phyloP scores from a whole-genome alignment of 2,329 filamentous ascomycete species.

The Phyllosticta citriasiana region DNA sequence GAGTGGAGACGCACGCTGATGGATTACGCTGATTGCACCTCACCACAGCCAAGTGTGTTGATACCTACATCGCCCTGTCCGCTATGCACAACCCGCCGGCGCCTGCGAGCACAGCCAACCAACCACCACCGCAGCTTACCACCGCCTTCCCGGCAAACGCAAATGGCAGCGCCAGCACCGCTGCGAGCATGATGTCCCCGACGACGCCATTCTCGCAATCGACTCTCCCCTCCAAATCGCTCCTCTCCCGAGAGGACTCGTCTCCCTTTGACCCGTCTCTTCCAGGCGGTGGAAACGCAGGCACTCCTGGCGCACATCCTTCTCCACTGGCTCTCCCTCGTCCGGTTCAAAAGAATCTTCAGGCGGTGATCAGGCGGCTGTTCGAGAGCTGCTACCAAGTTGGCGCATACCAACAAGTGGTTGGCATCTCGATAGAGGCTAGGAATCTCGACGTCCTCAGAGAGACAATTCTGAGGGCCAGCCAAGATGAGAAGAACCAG shows the following conservation, averaged over 20 bases:
- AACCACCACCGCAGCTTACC: constrained; percentile 57
- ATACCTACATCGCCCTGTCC: constrained; percentile 86
- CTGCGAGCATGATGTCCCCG: constrained; percentile 65
- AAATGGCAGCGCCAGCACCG: constrained; percentile 55
- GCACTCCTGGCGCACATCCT: constrained; percentile 44
- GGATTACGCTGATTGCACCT: not conserved
- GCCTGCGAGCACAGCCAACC: constrained; percentile 37
- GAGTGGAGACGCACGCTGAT: not conserved
- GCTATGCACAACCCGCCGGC: constrained; percentile 48
- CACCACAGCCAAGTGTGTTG: constrained; percentile 71
- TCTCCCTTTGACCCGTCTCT: constrained; percentile 49
- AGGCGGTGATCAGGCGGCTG: constrained; percentile 74
- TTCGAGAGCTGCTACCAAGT: constrained; percentile 83
- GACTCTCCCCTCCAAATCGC: constrained; percentile 82
- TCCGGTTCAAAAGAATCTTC: constrained; percentile 68
- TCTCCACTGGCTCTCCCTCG: constrained; percentile 58
- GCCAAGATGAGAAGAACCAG: constrained; percentile 65
- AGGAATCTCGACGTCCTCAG: constrained; percentile 82
- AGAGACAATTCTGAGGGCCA: constrained; percentile 79
- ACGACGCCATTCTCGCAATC: constrained; percentile 95
- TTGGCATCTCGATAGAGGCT: constrained; percentile 92
- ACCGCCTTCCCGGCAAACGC: constrained; percentile 65
- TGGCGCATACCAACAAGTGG: constrained; percentile 86
- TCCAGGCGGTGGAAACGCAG: constrained; percentile 46
- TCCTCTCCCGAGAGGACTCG: constrained; percentile 73